phyloP scores from a whole-genome alignment of 768 basidiomycete species.

The Boletus rex-veris region DNA sequence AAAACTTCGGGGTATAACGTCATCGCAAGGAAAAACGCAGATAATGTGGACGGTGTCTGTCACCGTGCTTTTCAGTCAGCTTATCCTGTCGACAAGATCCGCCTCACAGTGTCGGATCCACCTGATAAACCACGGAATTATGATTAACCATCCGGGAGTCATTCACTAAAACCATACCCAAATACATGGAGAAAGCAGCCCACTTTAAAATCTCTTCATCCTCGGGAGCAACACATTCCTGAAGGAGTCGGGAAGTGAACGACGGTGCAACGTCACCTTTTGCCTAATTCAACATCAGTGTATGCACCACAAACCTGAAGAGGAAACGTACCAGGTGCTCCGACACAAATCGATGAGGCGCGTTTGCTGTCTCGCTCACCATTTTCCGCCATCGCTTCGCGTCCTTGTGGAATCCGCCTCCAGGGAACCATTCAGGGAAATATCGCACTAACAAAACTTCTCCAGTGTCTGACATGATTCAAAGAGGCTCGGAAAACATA shows the following conservation, averaged over 20 bases:
- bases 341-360: conserved; percentile 7
- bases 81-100: conserved; percentile 8
- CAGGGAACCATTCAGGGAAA: conserved; percentile 23
- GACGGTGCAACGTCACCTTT: conserved; percentile 10
- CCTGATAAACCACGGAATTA: conserved; percentile 18
- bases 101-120: conserved; percentile 14
- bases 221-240: conserved; percentile 3
- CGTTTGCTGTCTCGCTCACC: background rate
- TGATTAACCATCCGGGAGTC: too few species aligned
- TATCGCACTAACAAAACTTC: conserved; percentile 7
- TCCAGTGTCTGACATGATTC: background rate
- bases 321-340: conserved; percentile 12
- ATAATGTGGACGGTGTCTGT: conserved; percentile 9
- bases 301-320: background rate
- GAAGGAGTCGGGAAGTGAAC: conserved; percentile 12
- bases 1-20: conserved; percentile 4
- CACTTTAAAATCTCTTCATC: conserved; percentile 16
- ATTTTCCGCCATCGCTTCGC: conserved; percentile 3
- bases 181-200: conserved; percentile 14
- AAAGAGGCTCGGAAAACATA: background rate
- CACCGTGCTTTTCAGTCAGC: conserved; percentile 1
- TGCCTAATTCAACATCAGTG: background rate
- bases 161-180: conserved; percentile 5
- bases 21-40: conserved; percentile 21
- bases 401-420: conserved; percentile 15